phyloP scores from a whole-genome alignment of 768 basidiomycete genomes.

The Mycena alexandri region DNA sequence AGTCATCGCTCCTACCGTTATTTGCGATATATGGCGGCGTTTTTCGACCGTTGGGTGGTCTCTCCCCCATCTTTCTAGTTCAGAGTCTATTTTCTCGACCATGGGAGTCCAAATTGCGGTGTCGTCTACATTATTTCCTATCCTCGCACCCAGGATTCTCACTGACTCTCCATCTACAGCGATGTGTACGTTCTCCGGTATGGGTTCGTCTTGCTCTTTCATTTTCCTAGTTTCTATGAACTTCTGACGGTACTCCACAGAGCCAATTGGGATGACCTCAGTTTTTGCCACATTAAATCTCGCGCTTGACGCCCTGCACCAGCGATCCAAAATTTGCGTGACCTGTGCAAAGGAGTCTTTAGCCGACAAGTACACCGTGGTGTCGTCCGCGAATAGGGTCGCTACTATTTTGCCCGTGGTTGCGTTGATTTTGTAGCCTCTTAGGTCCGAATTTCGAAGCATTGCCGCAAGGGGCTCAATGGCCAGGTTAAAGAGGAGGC shows the following conservation, averaged over 20 bases:
- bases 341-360: too few species aligned
- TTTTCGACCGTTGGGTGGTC: constrained; percentile 4
- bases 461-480: too few species aligned
- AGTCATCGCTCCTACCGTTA: constrained; percentile 40
- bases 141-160: constrained; percentile 1
- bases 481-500: too few species aligned
- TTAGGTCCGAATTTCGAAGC: too few species aligned
- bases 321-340: too few species aligned
- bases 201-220: not conserved
- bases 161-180: not conserved
- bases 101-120: not conserved
- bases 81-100: constrained; percentile 3
- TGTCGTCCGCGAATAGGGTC: too few species aligned
- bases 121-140: constrained; percentile 1
- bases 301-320: not conserved
- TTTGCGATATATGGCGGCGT: constrained; percentile 38
- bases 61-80: not conserved
- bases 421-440: too few species aligned
- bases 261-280: not conserved
- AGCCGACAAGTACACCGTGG: too few species aligned
- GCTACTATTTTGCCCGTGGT: too few species aligned
- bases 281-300: constrained; percentile 2
- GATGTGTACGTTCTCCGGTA: not conserved
- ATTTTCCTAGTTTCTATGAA: not conserved
- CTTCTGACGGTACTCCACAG: not conserved